A percentile compares a stretch with the other conserved stretches of the same genome.
These are phyloP conservation scores for Mucor mucedo DNA, from an alignment of 371 early-diverging fungal species.

Conservation along the genomic window DNA sequence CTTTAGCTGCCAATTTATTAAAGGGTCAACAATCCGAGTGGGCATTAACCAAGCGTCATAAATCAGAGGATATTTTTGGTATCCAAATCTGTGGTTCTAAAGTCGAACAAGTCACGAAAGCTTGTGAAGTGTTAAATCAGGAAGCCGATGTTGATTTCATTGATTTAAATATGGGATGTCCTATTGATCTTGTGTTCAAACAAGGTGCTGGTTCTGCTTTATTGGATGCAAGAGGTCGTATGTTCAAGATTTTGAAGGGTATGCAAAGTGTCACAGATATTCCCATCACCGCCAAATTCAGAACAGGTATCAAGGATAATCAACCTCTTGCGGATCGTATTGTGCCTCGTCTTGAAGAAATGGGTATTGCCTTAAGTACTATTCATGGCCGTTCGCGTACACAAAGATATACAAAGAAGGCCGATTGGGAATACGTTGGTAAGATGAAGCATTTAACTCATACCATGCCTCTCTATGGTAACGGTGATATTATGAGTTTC, in stretches of 20 bases:
- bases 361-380: constrained; percentile 54
- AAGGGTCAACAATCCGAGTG: constrained; percentile 82
- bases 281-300: constrained; percentile 91
- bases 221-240: constrained; percentile 66
- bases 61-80: constrained; percentile 92
- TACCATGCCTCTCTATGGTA: constrained; percentile 70
- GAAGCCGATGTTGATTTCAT: constrained; percentile 88
- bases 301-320: constrained; percentile 79
- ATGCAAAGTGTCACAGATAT: constrained; percentile 73
- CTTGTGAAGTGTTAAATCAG: constrained; percentile 73
- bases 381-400: constrained; percentile 93
- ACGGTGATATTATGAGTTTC: constrained; percentile 91
- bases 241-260: constrained; percentile 79
- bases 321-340: constrained; percentile 76
- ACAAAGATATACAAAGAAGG: constrained; percentile 89
- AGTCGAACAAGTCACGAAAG: constrained; percentile 67
- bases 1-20: constrained; percentile 75
- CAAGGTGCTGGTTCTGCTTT: constrained; percentile 88
- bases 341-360: constrained; percentile 67
- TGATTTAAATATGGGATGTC: constrained; percentile 96
- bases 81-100: constrained; percentile 83
- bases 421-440: constrained; percentile 92
- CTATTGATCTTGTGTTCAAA: constrained; percentile 87
- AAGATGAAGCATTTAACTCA: constrained; percentile 54
- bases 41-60: constrained; percentile 89